These are phyloP conservation scores for Tricholoma matsutake DNA, from an alignment of 768 basidiomycete genomes.

Conservation along the genomic window DNA sequence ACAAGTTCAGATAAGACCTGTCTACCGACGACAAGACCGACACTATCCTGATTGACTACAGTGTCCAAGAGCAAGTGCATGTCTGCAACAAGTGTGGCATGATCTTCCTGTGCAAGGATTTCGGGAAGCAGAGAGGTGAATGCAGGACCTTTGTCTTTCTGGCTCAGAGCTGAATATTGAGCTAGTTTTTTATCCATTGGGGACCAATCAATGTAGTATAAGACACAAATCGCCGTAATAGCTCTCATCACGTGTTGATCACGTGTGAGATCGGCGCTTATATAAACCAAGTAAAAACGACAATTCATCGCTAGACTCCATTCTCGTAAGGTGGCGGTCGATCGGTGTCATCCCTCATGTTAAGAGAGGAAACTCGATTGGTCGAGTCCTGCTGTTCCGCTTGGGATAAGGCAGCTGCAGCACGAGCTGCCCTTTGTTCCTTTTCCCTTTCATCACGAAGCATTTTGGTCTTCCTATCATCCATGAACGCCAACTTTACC, in stretches of 20 bases:
- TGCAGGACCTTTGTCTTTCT: constrained; percentile 83
- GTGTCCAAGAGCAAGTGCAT: constrained; percentile 74
- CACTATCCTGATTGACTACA: constrained; percentile 77
- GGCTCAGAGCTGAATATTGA: constrained; percentile 59
- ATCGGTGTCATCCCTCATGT: constrained; percentile 21
- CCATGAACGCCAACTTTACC: constrained; percentile 79
- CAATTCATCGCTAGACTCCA: constrained; percentile 5
- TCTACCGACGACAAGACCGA: constrained; percentile 84
- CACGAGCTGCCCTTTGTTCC: constrained; percentile 42
- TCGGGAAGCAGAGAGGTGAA: constrained; percentile 69
- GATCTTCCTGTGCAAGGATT: constrained; percentile 52
- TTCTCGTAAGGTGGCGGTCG: constrained; percentile 19
- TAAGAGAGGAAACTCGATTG: constrained; percentile 40
- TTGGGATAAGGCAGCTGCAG: constrained; percentile 21
- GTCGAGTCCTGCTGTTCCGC: constrained; percentile 11
- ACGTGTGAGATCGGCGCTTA: no score
- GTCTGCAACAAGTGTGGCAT: constrained; percentile 45
- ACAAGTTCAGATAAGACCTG: constrained; percentile 87
- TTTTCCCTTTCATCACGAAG: constrained; percentile 58
- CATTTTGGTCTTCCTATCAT: constrained; percentile 64
- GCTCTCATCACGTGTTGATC: no score
- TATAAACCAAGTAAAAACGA: no score
- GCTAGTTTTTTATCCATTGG: constrained; percentile 66
- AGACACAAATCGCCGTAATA: no score
- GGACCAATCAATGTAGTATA: not conserved